These are phyloP conservation scores for Tuber melanosporum DNA, from an alignment of 495 filamentous ascomycete genomes.

Conservation along the genomic window DNA sequence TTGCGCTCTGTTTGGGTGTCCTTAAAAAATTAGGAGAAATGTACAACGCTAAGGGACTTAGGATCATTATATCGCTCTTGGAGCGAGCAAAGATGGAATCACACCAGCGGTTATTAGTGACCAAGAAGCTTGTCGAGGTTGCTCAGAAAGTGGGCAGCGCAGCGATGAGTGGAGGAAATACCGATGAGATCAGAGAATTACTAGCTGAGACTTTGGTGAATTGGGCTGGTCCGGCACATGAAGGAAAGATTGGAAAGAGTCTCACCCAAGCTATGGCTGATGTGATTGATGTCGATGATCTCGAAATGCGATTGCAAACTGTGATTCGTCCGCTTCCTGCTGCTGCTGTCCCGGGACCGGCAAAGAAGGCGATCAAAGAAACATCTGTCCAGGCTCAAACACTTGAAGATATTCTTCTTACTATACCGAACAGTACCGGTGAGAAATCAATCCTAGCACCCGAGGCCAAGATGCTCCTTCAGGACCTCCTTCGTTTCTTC, in stretches of 20 bases:
- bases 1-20: constrained; percentile 63
- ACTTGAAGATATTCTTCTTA: constrained; percentile 26
- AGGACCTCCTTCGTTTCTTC: constrained; percentile 57
- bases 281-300: constrained; percentile 57
- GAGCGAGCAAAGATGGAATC: constrained; percentile 56
- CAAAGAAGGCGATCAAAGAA: constrained; percentile 29
- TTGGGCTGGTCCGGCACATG: constrained; percentile 50
- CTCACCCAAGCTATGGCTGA: constrained; percentile 56
- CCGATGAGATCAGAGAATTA: constrained; percentile 51
- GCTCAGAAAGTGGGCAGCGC: constrained; percentile 52
- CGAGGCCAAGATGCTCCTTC: constrained; percentile 23
- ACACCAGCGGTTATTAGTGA: constrained; percentile 54
- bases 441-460: constrained; percentile 49
- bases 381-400: constrained; percentile 13
- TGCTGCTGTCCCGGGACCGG: background rate
- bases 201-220: constrained; percentile 58
- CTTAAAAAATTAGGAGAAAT: constrained; percentile 58
- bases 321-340: constrained; percentile 49
- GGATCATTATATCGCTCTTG: constrained; percentile 56
- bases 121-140: constrained; percentile 56
- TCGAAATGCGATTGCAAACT: constrained; percentile 65
- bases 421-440: constrained; percentile 41
- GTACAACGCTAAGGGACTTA: constrained; percentile 53
- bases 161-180: constrained; percentile 41
- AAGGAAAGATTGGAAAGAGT: constrained; percentile 51